Evolutionary conservation across 2,329 filamentous ascomycete genomes (phyloP).

Genomic region (Dothiorella sarmentorum): DNA sequence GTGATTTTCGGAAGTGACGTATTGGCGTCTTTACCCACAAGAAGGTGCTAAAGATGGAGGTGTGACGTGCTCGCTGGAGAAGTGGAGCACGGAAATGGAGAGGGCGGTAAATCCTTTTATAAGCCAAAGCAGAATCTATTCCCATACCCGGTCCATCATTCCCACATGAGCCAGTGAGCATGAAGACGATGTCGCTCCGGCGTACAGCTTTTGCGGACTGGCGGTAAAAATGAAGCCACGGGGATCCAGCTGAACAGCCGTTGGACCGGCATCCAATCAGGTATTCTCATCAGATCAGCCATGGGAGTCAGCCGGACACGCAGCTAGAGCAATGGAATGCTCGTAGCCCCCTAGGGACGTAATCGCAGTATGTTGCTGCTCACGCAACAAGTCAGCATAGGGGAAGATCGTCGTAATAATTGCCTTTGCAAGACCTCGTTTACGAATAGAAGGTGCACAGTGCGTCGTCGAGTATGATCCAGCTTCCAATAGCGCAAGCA

Average conservation of each 20-base stretch:
- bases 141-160: not conserved
- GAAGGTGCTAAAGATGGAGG: not conserved
- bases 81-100: not conserved
- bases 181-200: not conserved
- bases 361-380: not conserved
- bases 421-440: not conserved
- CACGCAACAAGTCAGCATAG: not conserved
- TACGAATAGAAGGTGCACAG: not conserved
- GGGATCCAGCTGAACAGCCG: not conserved
- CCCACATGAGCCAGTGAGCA: not conserved
- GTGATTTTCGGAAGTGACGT: not conserved
- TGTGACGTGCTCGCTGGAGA: not conserved
- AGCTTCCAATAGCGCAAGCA: not conserved
- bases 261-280: not conserved
- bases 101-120: not conserved
- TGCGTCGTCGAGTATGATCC: not conserved
- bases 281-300: not conserved
- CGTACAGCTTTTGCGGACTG: not conserved
- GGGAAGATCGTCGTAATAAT: not conserved
- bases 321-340: not conserved
- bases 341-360: not conserved
- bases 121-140: not conserved
- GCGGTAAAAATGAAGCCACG: not conserved
- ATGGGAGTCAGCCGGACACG: conserved; percentile 8
- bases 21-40: not conserved